phyloP scores from a whole-genome alignment of 345 rosid genomes.

The Melastoma malabathricum region DNA sequence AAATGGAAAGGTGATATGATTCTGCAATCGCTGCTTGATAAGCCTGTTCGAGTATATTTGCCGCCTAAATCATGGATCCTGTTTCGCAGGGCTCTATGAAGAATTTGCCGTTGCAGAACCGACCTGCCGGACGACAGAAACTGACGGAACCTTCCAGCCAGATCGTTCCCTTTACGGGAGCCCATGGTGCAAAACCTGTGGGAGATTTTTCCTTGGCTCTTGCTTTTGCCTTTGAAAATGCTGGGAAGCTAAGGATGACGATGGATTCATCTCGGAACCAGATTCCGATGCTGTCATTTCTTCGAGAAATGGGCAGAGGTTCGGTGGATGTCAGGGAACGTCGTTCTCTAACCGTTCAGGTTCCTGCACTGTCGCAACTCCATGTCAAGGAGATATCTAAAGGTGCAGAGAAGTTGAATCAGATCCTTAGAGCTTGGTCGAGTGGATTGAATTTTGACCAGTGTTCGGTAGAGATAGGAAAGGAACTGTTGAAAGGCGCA shows the following conservation, averaged over 20 bases:
- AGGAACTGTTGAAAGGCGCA: conserved; percentile 65
- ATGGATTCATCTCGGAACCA: conserved; percentile 37
- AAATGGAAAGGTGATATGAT: conserved; percentile 33
- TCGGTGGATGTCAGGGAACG: conserved; percentile 18
- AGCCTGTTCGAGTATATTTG: not conserved
- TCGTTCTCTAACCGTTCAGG: conserved; percentile 22
- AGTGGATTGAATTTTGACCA: conserved; percentile 44
- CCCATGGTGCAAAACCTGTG: conserved; percentile 25
- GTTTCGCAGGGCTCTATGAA: conserved; percentile 29
- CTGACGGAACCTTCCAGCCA: conserved; percentile 31
- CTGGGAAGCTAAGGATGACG: conserved; percentile 41
- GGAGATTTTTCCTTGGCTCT: conserved; percentile 57
- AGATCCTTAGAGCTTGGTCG: conserved; percentile 61
- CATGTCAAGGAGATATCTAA: conserved; percentile 67
- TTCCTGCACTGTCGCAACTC: conserved; percentile 44
- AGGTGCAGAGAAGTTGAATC: conserved; percentile 64
- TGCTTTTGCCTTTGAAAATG: conserved; percentile 66
- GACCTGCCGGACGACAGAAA: conserved; percentile 19
- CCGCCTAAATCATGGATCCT: conserved; percentile 5
- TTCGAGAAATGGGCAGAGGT: conserved; percentile 51
- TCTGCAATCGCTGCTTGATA: not conserved
- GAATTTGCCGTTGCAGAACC: conserved; percentile 13
- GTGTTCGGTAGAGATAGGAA: conserved; percentile 64
- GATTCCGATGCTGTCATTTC: conserved; percentile 38
- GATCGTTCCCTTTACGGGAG: conserved; percentile 43